Percentiles rank a stretch among this genome's conserved stretches.
phyloP scores from a whole-genome alignment of 495 filamentous ascomycete genomes.

The Hyaloscypha bicolor region DNA sequence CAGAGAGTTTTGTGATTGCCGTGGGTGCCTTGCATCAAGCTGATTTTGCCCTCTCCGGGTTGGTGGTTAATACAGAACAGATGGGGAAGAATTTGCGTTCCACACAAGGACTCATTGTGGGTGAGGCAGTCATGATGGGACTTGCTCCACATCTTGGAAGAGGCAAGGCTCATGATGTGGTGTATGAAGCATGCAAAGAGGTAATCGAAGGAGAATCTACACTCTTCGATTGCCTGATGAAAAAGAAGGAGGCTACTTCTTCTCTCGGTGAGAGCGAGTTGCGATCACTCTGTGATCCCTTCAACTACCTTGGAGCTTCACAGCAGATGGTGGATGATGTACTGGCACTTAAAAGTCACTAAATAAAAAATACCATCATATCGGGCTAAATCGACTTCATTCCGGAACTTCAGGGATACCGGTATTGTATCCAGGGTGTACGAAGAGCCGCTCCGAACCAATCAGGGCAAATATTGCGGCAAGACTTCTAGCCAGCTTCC shows the following conservation, averaged over 20 bases:
- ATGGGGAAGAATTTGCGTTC: slow-evolving; percentile 53
- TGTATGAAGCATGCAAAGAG: slow-evolving; percentile 55
- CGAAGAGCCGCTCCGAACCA: neutral
- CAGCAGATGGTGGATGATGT: slow-evolving; percentile 54
- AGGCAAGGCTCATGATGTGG: slow-evolving; percentile 53
- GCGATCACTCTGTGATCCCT: slow-evolving; percentile 47
- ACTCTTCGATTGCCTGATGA: slow-evolving; percentile 41
- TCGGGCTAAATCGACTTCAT: neutral
- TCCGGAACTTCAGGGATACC: neutral
- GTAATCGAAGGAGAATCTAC: slow-evolving; percentile 46
- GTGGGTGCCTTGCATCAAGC: slow-evolving; percentile 52
- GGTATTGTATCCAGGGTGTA: neutral
- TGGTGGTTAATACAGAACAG: slow-evolving; percentile 47
- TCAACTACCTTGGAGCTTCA: slow-evolving; percentile 52
- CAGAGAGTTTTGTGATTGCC: slow-evolving; percentile 53
- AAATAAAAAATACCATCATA: neutral
- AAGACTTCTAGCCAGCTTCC: neutral
- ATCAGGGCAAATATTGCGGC: neutral
- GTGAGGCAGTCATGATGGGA: slow-evolving; percentile 60
- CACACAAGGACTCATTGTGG: slow-evolving; percentile 53
- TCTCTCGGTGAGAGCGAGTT: slow-evolving; percentile 44
- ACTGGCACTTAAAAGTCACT: slow-evolving; percentile 35
- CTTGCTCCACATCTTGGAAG: slow-evolving; percentile 50
- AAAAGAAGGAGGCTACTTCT: slow-evolving; percentile 42
- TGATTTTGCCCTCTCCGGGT: slow-evolving; percentile 47